Base-by-base conservation (phyloP, 257 asterid species). In the Buddleja alternifolia region DNA sequence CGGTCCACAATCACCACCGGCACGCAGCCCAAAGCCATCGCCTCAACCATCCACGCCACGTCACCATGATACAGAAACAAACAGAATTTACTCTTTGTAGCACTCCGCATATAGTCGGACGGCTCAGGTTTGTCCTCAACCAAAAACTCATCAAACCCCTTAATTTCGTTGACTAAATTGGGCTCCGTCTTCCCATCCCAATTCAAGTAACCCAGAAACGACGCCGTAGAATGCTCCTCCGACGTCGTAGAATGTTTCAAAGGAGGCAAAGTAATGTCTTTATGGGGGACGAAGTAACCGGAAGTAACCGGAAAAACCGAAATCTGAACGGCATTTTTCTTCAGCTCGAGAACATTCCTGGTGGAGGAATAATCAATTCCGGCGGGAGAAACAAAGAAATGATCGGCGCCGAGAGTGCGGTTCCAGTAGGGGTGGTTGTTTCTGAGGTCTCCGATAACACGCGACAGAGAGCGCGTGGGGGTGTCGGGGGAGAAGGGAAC, bases 381-480 rank as follows among this genome's bases (percentile, higher is more conserved):
- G 19, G 78, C 37, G 3, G 90, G 84, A 0, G 96, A 87, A 3
- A 85, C 0, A 34, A 85, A 89, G 81, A 94, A 87, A 47, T 94
- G 96, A 69, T 94, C 99, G 42, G 97, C 96, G 11, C 99, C 97
- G n/a, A 94, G 88, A 12, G 96, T 84, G 5, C 93, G 89, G 32
- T 94, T 86, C 99, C 99, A 94, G 72, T 72, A 89, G 39, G 96
- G 92, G 48, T 46, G 62, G 21, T n/a, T 57, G 52, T 37, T 72
- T 42, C 97, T 67, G 61, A 94, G 73, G 16, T 90, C 81, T 46
- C 78, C 77, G 24, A 94, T 77, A 1, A 87, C 69, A 32, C 96
- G 97, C 47, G 79, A 83, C 48, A 82, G 15, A 10, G 96, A 70
- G 75, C 96, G 97, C 66, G 76, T 65, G 78, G 97, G 65, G 64